Base-by-base conservation (phyloP, 164 flowering plant species). In the Vitis riparia region DNA sequence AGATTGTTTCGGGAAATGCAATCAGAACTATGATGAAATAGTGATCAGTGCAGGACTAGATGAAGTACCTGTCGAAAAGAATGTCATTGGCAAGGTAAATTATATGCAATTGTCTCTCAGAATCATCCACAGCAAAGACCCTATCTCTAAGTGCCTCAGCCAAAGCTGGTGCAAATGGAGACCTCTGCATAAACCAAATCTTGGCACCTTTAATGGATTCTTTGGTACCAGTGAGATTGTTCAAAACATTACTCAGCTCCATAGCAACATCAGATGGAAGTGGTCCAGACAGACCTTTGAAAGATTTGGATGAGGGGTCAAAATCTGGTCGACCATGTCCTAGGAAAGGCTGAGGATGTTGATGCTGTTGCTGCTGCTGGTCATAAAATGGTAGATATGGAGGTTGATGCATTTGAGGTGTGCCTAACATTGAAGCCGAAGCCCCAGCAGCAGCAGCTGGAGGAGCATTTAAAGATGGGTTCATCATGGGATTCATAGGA, bases 121-220 rank as follows among this genome's bases (percentile, higher is more conserved):
- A 85, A 81, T 95, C 98, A 74, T 93, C 97, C 32, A 90, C 55
- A 44, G 85, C 70, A 73, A 86, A 85, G 5, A 95, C 73, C 73
- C 92, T 79, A 3, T 93, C 97, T 72, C 86, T 84, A n/a, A 95
- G 87, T 14, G 97, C 95, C 80, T 91, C 98, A 29, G 97, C 97
- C 56, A 95, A 74, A 70, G 91, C 93, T 5, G 98, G 97, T 52
- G 92, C 91, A 82, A 95, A 95, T 53, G 94, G 85, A 49, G 89
- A 87, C 82, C 99, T 83, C 76, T 93, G 98, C 98, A 95, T 91
- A 81, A 95, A 95, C 99, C 99, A 95, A 55, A 77, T 76, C 80
- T 93, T 95, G 67, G 99, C 97, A 69, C 99, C 86, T 80, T 95
- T 95, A 50, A 95, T 95, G 14, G 99, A 93, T 76, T 95, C 99